phyloP scores from a whole-genome alignment of 495 filamentous ascomycete genomes.

The Neurospora sp. region DNA sequence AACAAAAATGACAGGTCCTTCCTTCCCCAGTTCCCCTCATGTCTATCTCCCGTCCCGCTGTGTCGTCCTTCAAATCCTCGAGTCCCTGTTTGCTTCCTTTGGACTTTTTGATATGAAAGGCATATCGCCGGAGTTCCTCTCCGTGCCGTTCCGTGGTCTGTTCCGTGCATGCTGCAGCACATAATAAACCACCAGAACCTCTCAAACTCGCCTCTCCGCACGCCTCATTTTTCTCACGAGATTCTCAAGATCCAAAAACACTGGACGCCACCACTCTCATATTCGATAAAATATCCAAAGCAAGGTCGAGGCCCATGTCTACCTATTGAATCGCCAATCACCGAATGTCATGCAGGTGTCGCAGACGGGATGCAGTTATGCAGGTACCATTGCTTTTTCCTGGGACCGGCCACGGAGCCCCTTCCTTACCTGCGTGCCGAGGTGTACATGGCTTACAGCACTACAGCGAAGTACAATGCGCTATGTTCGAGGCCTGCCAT shows the following conservation, averaged over 20 bases:
- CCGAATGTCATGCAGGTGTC: neutral
- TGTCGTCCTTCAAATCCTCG: neutral
- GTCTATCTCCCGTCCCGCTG: neutral
- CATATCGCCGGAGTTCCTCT: neutral
- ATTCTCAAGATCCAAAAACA: neutral
- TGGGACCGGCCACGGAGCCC: neutral
- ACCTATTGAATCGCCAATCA: neutral
- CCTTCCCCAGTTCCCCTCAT: neutral
- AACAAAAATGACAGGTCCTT: neutral
- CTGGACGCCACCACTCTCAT: neutral
- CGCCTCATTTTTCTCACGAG: neutral
- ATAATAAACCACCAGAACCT: neutral
- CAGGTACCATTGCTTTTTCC: neutral
- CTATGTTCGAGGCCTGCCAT: neutral
- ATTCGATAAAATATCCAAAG: neutral
- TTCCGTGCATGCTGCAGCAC: neutral
- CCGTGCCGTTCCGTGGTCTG: neutral
- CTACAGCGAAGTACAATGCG: neutral
- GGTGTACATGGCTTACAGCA: neutral
- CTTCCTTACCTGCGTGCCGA: neutral
- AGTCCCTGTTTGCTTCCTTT: neutral
- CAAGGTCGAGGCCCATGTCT: neutral
- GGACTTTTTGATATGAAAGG: neutral
- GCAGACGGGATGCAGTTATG: neutral
- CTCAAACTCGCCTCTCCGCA: neutral